A percentile compares a stretch with the other conserved stretches of the same genome.
phyloP scores from a whole-genome alignment of 2,329 filamentous ascomycete species.

The Ascochyta lentis region DNA sequence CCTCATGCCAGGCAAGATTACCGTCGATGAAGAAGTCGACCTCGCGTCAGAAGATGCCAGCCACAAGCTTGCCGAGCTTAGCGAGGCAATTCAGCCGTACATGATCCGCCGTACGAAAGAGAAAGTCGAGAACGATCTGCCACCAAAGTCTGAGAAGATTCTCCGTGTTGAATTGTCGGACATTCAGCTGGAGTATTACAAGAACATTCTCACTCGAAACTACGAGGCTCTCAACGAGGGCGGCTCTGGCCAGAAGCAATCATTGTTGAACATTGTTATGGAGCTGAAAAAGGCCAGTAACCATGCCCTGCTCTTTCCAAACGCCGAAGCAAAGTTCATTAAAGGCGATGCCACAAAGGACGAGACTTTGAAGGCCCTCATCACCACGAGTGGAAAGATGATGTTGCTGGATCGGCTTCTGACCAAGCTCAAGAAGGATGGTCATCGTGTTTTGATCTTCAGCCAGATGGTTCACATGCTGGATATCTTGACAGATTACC shows the following conservation, averaged over 20 bases:
- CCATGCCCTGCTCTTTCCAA: slow-evolving; percentile 96
- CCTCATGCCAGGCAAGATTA: slow-evolving; percentile 90
- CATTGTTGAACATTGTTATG: slow-evolving; percentile 98
- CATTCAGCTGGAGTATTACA: slow-evolving; percentile 97
- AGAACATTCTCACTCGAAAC: slow-evolving; percentile 96
- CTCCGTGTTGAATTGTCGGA: slow-evolving; percentile 97
- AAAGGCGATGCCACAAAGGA: slow-evolving; percentile 82
- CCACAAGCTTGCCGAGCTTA: slow-evolving; percentile 84
- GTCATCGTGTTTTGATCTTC: slow-evolving; percentile 95
- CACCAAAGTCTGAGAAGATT: slow-evolving; percentile 98
- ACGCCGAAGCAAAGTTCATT: slow-evolving; percentile 88
- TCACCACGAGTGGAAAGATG: slow-evolving; percentile 99
- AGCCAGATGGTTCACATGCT: slow-evolving; percentile 99
- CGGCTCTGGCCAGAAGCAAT: slow-evolving; percentile 89
- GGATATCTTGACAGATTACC: slow-evolving; percentile 92
- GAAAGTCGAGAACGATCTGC: slow-evolving; percentile 94
- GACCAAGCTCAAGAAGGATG: slow-evolving; percentile 89
- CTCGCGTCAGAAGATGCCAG: slow-evolving; percentile 81
- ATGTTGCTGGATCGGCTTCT: slow-evolving; percentile 97
- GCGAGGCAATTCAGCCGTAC: slow-evolving; percentile 86
- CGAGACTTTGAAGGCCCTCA: slow-evolving; percentile 88
- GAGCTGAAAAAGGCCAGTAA: slow-evolving; percentile 99
- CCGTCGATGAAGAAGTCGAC: slow-evolving; percentile 91
- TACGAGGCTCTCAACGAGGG: slow-evolving; percentile 94
- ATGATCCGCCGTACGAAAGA: slow-evolving; percentile 97